Evolutionary conservation across 2,329 filamentous ascomycete species (phyloP).

Genomic region (Colletotrichum sp.): DNA sequence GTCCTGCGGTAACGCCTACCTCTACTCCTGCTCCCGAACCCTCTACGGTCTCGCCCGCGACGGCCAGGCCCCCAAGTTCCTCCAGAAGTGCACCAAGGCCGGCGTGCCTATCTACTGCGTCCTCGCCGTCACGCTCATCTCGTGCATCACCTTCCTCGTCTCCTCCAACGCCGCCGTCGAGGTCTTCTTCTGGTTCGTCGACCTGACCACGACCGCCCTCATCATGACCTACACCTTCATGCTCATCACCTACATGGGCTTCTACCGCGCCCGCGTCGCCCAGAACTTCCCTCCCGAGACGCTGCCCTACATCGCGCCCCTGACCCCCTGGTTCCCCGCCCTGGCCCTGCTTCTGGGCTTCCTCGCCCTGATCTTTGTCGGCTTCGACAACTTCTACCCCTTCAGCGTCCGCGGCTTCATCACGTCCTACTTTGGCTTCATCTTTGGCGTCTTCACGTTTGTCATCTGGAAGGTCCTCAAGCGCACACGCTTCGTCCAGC

Average conservation of each 20-base stretch:
- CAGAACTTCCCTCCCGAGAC: conserved; percentile 52
- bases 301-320: conserved; percentile 54
- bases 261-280: conserved; percentile 56
- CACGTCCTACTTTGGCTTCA: conserved; percentile 58
- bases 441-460: conserved; percentile 61
- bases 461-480: conserved; percentile 70
- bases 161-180: conserved; percentile 38
- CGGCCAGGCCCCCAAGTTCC: conserved; percentile 50
- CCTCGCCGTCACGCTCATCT: conserved; percentile 33
- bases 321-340: conserved; percentile 58
- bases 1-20: conserved; percentile 56
- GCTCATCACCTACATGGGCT: conserved; percentile 49
- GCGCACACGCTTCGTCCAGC: conserved; percentile 59
- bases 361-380: conserved; percentile 58
- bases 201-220: conserved; percentile 60
- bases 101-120: conserved; percentile 50
- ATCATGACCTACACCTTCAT: conserved; percentile 64
- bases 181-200: conserved; percentile 49
- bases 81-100: conserved; percentile 41
- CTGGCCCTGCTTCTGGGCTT: conserved; percentile 51
- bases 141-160: conserved; percentile 41
- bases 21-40: conserved; percentile 55
- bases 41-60: conserved; percentile 56
- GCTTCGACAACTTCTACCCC: conserved; percentile 60
- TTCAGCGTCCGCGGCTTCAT: conserved; percentile 54